These are phyloP conservation scores for Thermomucor indicae-seudaticae DNA, from an alignment of 371 early-diverging fungal genomes.

Conservation along the genomic window DNA sequence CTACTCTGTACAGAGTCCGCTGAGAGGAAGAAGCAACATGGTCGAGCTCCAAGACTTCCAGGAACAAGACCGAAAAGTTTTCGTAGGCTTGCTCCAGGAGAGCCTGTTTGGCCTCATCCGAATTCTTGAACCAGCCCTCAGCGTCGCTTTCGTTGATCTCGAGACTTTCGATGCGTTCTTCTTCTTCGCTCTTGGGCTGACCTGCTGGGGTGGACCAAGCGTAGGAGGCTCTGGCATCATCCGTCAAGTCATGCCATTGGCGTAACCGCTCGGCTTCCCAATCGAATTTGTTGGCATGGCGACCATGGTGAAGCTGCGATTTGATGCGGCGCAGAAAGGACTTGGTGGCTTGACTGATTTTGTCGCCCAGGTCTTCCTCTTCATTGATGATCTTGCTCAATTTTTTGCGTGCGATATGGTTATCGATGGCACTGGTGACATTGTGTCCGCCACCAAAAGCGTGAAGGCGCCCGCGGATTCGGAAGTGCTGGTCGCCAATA, in stretches of 20 bases:
- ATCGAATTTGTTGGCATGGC: conserved; percentile 10
- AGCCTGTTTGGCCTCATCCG: conserved; percentile 18
- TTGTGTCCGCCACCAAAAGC: conserved; percentile 8
- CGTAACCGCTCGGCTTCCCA: conserved; percentile 32
- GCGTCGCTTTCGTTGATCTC: conserved; percentile 13
- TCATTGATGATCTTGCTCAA: neutral
- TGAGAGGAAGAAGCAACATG: conserved; percentile 4
- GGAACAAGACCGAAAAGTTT: conserved; percentile 23
- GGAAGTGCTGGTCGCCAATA: conserved; percentile 23
- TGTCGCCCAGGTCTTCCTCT: neutral
- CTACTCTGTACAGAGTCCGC: conserved; percentile 12
- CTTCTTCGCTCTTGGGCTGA: conserved; percentile 5
- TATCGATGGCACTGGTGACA: neutral
- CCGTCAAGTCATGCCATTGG: conserved; percentile 18
- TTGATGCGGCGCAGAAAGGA: conserved; percentile 13
- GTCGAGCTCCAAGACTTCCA: conserved; percentile 29
- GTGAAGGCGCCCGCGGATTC: conserved; percentile 14
- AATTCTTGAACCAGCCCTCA: conserved; percentile 11
- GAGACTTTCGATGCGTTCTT: conserved; percentile 2
- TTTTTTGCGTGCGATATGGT: conserved; percentile 13
- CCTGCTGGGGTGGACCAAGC: conserved; percentile 18
- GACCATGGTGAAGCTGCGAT: conserved; percentile 5
- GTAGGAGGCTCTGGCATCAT: conserved; percentile 23
- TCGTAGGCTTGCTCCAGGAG: conserved; percentile 20
- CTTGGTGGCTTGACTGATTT: conserved; percentile 12